Evolutionary conservation across 2,329 filamentous ascomycete genomes (phyloP).

Genomic region (Cercospora sp.): DNA sequence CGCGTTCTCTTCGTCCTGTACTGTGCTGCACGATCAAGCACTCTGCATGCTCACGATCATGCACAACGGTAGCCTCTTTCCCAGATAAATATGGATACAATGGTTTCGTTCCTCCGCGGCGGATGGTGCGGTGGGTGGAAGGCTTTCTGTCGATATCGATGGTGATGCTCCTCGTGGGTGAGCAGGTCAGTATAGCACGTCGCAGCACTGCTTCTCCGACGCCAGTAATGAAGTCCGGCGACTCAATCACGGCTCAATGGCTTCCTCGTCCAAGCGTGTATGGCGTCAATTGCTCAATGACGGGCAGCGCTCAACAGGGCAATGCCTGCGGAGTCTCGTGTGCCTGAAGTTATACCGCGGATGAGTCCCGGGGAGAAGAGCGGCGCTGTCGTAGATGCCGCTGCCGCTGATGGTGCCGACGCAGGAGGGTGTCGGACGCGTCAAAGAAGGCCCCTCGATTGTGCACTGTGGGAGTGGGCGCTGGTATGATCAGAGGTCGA

Average conservation of each 20-base stretch:
- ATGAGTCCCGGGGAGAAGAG: background rate
- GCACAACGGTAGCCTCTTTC: background rate
- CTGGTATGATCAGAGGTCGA: constrained; percentile 8
- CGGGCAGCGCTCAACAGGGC: constrained; percentile 10
- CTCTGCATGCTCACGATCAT: constrained; percentile 14
- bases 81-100: background rate
- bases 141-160: background rate
- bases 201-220: background rate
- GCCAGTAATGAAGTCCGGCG: background rate
- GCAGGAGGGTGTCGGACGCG: background rate
- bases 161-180: background rate
- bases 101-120: background rate
- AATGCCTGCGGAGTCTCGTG: constrained; percentile 12
- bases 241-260: constrained; percentile 2
- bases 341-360: background rate
- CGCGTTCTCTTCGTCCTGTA: background rate
- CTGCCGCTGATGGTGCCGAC: background rate
- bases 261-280: background rate
- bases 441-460: background rate
- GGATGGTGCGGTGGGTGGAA: background rate
- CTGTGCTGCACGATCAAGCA: constrained; percentile 1
- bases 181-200: background rate
- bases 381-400: background rate
- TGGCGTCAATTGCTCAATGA: constrained; percentile 17
- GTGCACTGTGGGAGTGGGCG: background rate